Percentiles rank a stretch among this genome's conserved stretches.
These are phyloP conservation scores for Yamadazyma philogaea DNA, from an alignment of 805 yeast genomes.

Conservation along the genomic window DNA sequence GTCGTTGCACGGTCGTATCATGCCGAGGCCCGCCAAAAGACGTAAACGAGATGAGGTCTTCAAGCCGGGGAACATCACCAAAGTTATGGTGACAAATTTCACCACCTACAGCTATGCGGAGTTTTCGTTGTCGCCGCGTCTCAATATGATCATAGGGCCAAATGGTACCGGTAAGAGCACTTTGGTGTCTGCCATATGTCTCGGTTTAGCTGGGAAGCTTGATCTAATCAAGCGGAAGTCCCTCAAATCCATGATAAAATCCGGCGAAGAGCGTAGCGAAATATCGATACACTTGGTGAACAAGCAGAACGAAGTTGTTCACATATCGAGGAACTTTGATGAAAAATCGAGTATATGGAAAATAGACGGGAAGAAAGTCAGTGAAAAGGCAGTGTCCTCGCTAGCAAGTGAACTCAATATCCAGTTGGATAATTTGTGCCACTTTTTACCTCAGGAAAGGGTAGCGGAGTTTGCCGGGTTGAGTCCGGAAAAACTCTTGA, in stretches of 20 bases:
- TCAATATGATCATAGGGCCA: slow-evolving; percentile 93
- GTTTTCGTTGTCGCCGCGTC: slow-evolving; percentile 72
- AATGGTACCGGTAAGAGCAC: slow-evolving; percentile 96
- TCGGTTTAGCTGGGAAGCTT: slow-evolving; percentile 81
- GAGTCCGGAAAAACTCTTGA: slow-evolving; percentile 67
- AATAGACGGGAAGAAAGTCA: slow-evolving; percentile 38
- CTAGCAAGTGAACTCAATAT: slow-evolving; percentile 55
- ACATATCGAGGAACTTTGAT: slow-evolving; percentile 47
- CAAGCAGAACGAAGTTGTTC: slow-evolving; percentile 27
- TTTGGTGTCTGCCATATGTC: slow-evolving; percentile 85
- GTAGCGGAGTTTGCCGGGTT: slow-evolving; percentile 89
- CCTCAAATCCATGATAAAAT: slow-evolving; percentile 68
- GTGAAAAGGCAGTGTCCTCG: slow-evolving; percentile 46
- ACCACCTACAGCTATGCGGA: slow-evolving; percentile 68
- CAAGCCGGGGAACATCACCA: slow-evolving; percentile 47
- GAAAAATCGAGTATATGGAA: slow-evolving; percentile 51
- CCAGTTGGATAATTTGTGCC: slow-evolving; percentile 89
- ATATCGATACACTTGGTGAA: slow-evolving; percentile 54
- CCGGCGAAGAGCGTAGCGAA: slow-evolving; percentile 43
- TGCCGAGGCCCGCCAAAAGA: not conserved
- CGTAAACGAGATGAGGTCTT: slow-evolving; percentile 8
- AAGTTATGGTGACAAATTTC: slow-evolving; percentile 57
- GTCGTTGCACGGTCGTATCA: not conserved
- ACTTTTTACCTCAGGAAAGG: slow-evolving; percentile 91
- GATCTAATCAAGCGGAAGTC: slow-evolving; percentile 68